A percentile compares a stretch with the other conserved stretches of the same genome.
These are phyloP conservation scores for Plectosphaerella sp. DNA, from an alignment of 2,329 filamentous ascomycete genomes.

Conservation along the genomic window DNA sequence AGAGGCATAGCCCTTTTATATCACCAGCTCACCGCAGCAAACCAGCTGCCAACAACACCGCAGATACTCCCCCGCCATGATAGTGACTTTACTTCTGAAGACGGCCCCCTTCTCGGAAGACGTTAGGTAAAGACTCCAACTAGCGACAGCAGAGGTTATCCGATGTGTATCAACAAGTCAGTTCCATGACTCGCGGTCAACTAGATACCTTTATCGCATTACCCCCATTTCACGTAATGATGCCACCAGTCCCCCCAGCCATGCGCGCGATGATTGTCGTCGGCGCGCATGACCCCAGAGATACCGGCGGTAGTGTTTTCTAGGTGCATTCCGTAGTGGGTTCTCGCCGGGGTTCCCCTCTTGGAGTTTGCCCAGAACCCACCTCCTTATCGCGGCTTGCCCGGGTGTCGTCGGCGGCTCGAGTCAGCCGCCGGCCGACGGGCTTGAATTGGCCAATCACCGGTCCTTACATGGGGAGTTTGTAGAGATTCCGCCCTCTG, in stretches of 20 bases:
- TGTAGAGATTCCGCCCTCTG: too few species aligned
- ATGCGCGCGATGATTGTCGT: not conserved
- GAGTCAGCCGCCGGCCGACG: slow-evolving; percentile 3
- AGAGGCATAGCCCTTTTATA: not conserved
- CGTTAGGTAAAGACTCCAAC: too few species aligned
- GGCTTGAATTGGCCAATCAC: too few species aligned
- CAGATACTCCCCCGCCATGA: not conserved
- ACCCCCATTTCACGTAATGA: not conserved
- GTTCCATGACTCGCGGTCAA: too few species aligned
- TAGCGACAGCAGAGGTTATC: too few species aligned
- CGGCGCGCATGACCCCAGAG: not conserved
- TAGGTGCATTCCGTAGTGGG: too few species aligned
- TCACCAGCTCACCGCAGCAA: too few species aligned
- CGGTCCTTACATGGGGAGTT: too few species aligned
- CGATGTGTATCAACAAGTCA: too few species aligned
- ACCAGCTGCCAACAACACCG: not conserved
- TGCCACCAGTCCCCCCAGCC: not conserved
- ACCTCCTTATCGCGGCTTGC: not conserved
- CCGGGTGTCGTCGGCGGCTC: not conserved
- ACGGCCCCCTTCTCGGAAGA: too few species aligned
- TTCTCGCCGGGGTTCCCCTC: too few species aligned
- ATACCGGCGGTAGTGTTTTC: not conserved
- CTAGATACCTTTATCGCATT: not conserved
- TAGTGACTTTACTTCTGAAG: not conserved
- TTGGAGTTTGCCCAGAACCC: not conserved